A percentile compares a stretch with the other conserved stretches of the same genome.
Conservation (phyloP, 1,284 basidiomycete genomes). For the Ceratobasidium sp. region DNA sequence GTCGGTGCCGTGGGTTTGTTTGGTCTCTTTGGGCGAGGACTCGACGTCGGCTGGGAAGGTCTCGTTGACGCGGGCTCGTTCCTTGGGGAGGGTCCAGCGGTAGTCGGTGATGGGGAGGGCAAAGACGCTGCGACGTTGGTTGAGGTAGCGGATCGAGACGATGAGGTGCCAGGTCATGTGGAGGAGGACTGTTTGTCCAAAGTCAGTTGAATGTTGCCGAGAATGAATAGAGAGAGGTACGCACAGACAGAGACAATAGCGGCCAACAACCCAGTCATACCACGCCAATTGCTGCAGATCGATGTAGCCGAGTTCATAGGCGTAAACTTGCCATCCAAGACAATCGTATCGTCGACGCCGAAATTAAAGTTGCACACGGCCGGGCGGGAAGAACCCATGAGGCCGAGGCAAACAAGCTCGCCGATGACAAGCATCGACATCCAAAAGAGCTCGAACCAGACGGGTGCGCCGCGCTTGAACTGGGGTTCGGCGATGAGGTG, state of each 20-base stretch:
- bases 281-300: conserved; percentile 48
- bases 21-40: not conserved
- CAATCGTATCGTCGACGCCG: conserved; percentile 9
- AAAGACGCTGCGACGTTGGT: conserved; percentile 17
- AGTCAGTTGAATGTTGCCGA: too few species aligned
- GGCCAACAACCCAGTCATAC: conserved; percentile 43
- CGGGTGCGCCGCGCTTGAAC: conserved; percentile 51
- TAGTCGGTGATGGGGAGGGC: conserved; percentile 37
- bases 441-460: conserved; percentile 49
- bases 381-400: conserved; percentile 41
- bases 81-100: conserved; percentile 35
- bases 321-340: not conserved
- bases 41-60: conserved; percentile 37
- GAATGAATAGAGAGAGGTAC: conserved; percentile 1
- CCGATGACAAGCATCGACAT: conserved; percentile 39
- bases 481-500: conserved; percentile 53
- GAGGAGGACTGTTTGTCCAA: not conserved
- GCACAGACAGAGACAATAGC: conserved; percentile 41
- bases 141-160: conserved; percentile 14
- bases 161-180: conserved; percentile 35
- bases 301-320: conserved; percentile 32
- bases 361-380: conserved; percentile 32
- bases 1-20: conserved; percentile 5
- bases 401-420: conserved; percentile 44
- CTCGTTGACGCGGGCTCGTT: conserved; percentile 28